These are phyloP conservation scores for Phytophthora tentaculata DNA, from an alignment of 352 stramenopile species.

Conservation along the genomic window DNA sequence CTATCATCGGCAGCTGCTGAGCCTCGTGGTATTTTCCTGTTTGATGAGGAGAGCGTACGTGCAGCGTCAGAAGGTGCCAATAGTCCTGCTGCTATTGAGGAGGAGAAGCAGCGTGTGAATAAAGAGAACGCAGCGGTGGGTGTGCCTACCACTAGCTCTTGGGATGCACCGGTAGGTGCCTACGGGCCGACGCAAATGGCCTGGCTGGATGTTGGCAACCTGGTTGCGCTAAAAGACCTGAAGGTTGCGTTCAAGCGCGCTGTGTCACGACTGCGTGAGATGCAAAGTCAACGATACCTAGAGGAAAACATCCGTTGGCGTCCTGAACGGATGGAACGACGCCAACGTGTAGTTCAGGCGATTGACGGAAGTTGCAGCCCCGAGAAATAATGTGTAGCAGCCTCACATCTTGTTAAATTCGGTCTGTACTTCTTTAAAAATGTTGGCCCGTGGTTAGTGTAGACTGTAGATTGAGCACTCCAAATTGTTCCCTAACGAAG, in stretches of 20 bases:
- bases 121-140: slow-evolving; percentile 56
- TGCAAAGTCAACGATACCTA: slow-evolving; percentile 83
- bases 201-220: slow-evolving; percentile 60
- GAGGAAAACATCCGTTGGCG: slow-evolving; percentile 49
- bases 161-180: slow-evolving; percentile 60
- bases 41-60: slow-evolving; percentile 54
- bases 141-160: slow-evolving; percentile 69
- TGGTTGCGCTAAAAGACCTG: slow-evolving; percentile 76
- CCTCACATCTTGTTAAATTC: too few species aligned
- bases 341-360: slow-evolving; percentile 37
- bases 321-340: slow-evolving; percentile 16
- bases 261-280: slow-evolving; percentile 86
- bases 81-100: slow-evolving; percentile 29
- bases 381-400: too few species aligned
- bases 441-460: too few species aligned
- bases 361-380: too few species aligned
- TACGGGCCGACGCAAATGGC: slow-evolving; percentile 70
- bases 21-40: slow-evolving; percentile 66
- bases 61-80: slow-evolving; percentile 37
- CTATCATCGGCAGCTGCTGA: slow-evolving; percentile 54
- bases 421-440: too few species aligned
- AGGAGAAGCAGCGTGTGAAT: slow-evolving; percentile 49
- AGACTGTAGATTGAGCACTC: too few species aligned
- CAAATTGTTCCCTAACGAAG: too few species aligned
- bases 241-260: slow-evolving; percentile 81